These are phyloP conservation scores for Cardamine resedifolia DNA, from an alignment of 345 rosid species.

Conservation along the genomic window DNA sequence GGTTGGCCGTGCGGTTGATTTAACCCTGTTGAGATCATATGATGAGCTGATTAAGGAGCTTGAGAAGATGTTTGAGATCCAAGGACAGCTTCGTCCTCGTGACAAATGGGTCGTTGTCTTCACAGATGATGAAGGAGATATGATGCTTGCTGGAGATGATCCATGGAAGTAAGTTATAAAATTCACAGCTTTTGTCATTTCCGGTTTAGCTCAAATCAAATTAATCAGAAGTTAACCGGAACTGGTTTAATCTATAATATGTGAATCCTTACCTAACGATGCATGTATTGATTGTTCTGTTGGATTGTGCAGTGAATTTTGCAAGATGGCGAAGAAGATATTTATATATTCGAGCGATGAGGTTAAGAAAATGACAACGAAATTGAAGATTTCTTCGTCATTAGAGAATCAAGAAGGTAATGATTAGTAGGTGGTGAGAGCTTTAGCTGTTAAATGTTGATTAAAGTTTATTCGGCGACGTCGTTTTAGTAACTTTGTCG, in stretches of 20 bases:
- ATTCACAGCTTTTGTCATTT: background rate
- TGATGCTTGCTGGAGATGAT: slow-evolving; percentile 76
- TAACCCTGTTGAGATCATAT: slow-evolving; percentile 55
- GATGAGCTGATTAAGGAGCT: slow-evolving; percentile 49
- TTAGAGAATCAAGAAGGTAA: slow-evolving; percentile 24
- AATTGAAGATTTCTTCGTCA: slow-evolving; percentile 27
- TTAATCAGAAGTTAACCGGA: background rate
- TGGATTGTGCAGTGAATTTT: slow-evolving; percentile 58
- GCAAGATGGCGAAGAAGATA: slow-evolving; percentile 71
- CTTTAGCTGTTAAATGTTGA: slow-evolving; percentile 15
- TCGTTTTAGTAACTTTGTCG: slow-evolving; percentile 22
- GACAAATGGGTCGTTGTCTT: slow-evolving; percentile 66
- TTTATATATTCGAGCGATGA: slow-evolving; percentile 59
- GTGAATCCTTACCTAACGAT: too few species aligned
- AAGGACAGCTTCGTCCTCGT: slow-evolving; percentile 49
- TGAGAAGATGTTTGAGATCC: slow-evolving; percentile 67
- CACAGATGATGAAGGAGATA: slow-evolving; percentile 71
- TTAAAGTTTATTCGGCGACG: slow-evolving; percentile 20
- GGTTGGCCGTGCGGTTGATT: slow-evolving; percentile 73
- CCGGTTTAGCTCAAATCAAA: background rate
- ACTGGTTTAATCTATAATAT: background rate
- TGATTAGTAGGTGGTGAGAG: background rate
- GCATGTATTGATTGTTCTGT: background rate
- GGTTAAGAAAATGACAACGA: slow-evolving; percentile 52
- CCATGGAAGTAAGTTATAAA: slow-evolving; percentile 64